These are phyloP conservation scores for Eimeria brunetti DNA, from an alignment of 169 alveolate species.

Conservation along the genomic window DNA sequence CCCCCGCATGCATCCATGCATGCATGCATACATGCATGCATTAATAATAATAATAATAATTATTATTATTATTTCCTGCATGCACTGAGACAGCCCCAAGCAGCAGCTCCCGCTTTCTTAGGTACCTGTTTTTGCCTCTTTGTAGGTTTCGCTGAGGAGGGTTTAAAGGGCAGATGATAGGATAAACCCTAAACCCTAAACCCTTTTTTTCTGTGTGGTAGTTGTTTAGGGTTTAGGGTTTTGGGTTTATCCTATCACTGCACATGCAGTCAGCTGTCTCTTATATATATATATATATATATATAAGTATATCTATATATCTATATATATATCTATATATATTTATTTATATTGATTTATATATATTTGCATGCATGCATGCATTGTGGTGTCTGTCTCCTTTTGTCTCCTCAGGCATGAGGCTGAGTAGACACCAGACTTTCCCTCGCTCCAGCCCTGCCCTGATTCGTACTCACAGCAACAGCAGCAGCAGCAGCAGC, in stretches of 20 bases:
- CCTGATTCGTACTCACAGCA: slow-evolving; percentile 23
- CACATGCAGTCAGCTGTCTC: not conserved
- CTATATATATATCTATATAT: not conserved
- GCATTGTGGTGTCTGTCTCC: not conserved
- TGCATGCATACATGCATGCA: slow-evolving; percentile 10
- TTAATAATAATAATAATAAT: not conserved
- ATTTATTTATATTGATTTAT: not conserved
- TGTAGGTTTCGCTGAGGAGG: too few relatives aligned
- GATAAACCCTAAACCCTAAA: too few relatives aligned
- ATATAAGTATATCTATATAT: not conserved
- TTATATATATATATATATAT: not conserved
- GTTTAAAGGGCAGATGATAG: too few relatives aligned
- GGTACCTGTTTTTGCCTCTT: too few relatives aligned
- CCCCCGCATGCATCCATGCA: not conserved
- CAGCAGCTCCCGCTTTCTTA: too few relatives aligned
- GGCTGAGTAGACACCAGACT: not conserved
- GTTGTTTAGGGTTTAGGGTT: too few relatives aligned
- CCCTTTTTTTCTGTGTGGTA: too few relatives aligned
- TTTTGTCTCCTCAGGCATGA: not conserved
- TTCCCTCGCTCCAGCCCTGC: slow-evolving; percentile 36
- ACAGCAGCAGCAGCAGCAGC: slow-evolving; percentile 39
- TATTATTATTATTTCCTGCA: too few relatives aligned
- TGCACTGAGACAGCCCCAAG: too few relatives aligned
- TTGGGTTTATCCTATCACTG: too few relatives aligned
- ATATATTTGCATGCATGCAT: not conserved